A percentile compares a stretch with the other conserved stretches of the same genome.
phyloP scores from a whole-genome alignment of 2,329 filamentous ascomycete species.

The Aspergillus ochraceoroseus region DNA sequence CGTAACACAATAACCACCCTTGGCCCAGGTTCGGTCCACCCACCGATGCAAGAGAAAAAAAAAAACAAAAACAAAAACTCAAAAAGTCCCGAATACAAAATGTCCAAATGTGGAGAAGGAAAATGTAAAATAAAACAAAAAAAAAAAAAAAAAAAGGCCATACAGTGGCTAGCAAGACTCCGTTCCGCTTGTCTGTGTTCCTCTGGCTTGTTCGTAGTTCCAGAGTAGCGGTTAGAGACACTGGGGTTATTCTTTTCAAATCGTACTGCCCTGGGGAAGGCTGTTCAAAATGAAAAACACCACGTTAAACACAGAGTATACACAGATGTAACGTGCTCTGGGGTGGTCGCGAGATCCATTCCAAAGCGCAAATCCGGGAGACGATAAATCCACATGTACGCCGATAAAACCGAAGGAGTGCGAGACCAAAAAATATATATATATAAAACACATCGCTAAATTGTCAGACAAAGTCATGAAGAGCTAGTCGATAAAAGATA shows the following conservation, averaged over 20 bases:
- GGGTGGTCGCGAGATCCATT: conserved; percentile 17
- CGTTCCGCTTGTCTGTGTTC: conserved; percentile 4
- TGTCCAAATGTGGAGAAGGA: too few relatives aligned
- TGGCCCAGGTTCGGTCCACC: conserved; percentile 14
- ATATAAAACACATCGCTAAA: conserved; percentile 25
- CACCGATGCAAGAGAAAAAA: conserved; percentile 20
- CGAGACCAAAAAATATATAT: conserved; percentile 8
- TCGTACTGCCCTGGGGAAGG: conserved; percentile 5
- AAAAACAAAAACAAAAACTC: conserved; percentile 7
- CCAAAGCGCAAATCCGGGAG: conserved; percentile 12
- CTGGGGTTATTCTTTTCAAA: conserved; percentile 7
- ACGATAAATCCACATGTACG: conserved; percentile 18
- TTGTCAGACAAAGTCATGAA: conserved; percentile 18
- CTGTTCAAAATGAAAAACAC: neutral
- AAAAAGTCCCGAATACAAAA: conserved; percentile 14
- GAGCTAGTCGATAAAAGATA: conserved; percentile 21
- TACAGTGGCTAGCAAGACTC: neutral
- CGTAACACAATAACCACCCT: conserved; percentile 21
- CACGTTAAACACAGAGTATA: conserved; percentile 13
- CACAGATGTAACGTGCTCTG: conserved; percentile 18
- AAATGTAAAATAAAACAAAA: conserved; percentile 8
- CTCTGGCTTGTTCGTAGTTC: conserved; percentile 4
- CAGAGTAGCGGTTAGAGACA: conserved; percentile 2
- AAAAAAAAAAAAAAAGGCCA: conserved; percentile 5
- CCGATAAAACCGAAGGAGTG: conserved; percentile 19